Percentiles rank a stretch among this genome's conserved stretches.
These are phyloP conservation scores for Dioscorea alata DNA, from an alignment of 106 monocot genomes.

Conservation along the genomic window DNA sequence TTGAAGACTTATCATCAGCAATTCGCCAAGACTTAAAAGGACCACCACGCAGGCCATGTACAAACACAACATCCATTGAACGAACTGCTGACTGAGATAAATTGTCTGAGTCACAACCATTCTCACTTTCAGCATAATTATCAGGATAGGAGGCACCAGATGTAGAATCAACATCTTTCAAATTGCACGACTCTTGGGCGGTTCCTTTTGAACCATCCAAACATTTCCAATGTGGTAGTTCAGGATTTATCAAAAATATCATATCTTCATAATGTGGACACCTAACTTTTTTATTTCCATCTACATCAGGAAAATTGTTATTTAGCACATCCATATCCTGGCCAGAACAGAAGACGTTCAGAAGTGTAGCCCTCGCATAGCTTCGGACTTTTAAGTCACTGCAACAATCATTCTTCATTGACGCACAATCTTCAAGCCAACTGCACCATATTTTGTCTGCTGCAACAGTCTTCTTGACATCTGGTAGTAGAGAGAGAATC, in stretches of 20 bases:
- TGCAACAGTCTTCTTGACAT: slow-evolving; percentile 46
- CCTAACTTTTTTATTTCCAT: slow-evolving; percentile 13
- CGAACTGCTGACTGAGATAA: slow-evolving; percentile 16
- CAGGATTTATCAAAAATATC: slow-evolving; percentile 88
- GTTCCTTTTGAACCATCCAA: slow-evolving; percentile 9
- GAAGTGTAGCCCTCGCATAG: slow-evolving; percentile 70
- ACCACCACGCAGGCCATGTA: slow-evolving; percentile 96
- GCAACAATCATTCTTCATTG: slow-evolving; percentile 54
- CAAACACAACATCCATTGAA: slow-evolving; percentile 76
- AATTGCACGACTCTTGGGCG: neutral
- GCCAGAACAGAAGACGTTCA: slow-evolving; percentile 49
- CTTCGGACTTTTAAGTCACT: slow-evolving; percentile 85
- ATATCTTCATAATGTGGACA: slow-evolving; percentile 69
- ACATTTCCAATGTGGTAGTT: slow-evolving; percentile 55
- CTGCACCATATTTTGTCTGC: slow-evolving; percentile 60
- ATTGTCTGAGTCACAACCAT: slow-evolving; percentile 10
- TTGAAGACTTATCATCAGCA: slow-evolving; percentile 86
- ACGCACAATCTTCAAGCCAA: slow-evolving; percentile 93
- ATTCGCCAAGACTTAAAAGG: slow-evolving; percentile 99
- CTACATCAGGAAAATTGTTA: slow-evolving; percentile 4
- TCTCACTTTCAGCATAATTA: slow-evolving; percentile 11
- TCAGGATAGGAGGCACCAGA: neutral
- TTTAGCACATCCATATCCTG: slow-evolving; percentile 11
- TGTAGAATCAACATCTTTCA: slow-evolving; percentile 14
- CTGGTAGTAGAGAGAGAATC: slow-evolving; percentile 69